phyloP scores from a whole-genome alignment of 805 yeast species.

The Hagleromyces aurorensis region DNA sequence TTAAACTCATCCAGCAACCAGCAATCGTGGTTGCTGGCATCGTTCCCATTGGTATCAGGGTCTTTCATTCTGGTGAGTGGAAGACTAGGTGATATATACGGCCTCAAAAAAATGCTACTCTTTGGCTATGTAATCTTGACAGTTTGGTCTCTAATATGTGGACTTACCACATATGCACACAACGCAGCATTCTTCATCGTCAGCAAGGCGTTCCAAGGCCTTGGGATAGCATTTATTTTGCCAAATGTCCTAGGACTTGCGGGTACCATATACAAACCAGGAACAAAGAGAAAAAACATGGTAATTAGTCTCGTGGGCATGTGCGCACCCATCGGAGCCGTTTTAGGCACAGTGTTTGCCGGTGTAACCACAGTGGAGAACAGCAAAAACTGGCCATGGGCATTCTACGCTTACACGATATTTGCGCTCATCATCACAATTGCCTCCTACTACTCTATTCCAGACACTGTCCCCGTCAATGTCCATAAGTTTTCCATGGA shows the following conservation, averaged over 20 bases:
- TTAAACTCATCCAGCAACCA: constrained; percentile 30
- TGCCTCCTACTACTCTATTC: constrained; percentile 21
- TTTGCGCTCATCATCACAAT: constrained; percentile 13
- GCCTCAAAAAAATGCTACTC: constrained; percentile 46
- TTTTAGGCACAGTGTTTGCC: constrained; percentile 44
- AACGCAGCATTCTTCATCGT: constrained; percentile 43
- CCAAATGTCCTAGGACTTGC: constrained; percentile 55
- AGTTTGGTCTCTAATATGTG: constrained; percentile 54
- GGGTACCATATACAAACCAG: constrained; percentile 37
- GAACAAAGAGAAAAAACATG: constrained; percentile 40
- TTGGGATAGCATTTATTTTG: constrained; percentile 49
- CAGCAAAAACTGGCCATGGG: constrained; percentile 47
- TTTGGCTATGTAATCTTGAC: constrained; percentile 49
- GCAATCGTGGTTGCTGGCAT: constrained; percentile 61
- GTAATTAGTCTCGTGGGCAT: constrained; percentile 51
- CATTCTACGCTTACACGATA: constrained; percentile 24
- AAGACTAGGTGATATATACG: constrained; percentile 63
- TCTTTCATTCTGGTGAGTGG: constrained; percentile 66
- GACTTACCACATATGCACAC: constrained; percentile 44
- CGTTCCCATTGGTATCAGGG: constrained; percentile 64
- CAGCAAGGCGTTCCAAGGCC: constrained; percentile 54
- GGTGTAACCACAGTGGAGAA: constrained; percentile 34
- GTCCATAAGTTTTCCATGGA: constrained; percentile 33
- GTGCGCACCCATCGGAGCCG: constrained; percentile 55
- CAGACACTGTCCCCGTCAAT: constrained; percentile 24